Percentiles rank a stretch among this genome's conserved stretches.
Conservation (phyloP, 2,329 filamentous ascomycete genomes). For the Penicillium sp. region DNA sequence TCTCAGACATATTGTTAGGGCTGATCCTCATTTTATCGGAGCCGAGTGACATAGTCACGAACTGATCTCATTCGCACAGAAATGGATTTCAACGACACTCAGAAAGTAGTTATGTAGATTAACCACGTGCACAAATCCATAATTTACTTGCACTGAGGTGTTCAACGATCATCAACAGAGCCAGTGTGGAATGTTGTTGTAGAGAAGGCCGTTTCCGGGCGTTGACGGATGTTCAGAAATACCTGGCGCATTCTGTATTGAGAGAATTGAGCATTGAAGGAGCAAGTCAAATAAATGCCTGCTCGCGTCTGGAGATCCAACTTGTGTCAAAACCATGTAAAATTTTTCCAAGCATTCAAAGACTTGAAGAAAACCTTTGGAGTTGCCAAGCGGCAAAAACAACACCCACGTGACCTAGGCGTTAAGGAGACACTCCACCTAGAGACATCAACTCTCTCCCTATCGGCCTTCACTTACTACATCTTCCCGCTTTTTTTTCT, state of each 20-base stretch:
- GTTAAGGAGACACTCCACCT: slow-evolving; percentile 25
- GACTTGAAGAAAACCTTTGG: neutral
- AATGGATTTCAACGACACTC: neutral
- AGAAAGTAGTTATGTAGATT: neutral
- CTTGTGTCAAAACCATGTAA: neutral
- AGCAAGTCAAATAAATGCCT: neutral
- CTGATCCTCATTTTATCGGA: neutral
- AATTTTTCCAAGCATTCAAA: neutral
- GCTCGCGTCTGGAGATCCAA: neutral
- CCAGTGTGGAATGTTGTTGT: neutral
- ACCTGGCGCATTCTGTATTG: neutral
- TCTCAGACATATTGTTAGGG: neutral
- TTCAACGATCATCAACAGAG: neutral
- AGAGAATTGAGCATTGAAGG: neutral
- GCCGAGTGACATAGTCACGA: neutral
- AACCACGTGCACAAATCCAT: neutral
- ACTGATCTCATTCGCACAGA: neutral
- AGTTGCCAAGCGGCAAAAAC: slow-evolving; percentile 6
- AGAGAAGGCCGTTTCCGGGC: neutral
- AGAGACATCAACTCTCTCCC: slow-evolving; percentile 22
- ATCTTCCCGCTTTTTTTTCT: slow-evolving; percentile 12
- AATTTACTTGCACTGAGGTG: neutral
- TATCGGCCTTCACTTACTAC: slow-evolving; percentile 18
- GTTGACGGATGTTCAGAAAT: neutral
- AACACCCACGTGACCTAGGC: slow-evolving; percentile 20